Evolutionary conservation across 2,329 filamentous ascomycete species (phyloP), one percentile per base, ranked within the genome.

Genomic region (Aspergillus flavus): DNA sequence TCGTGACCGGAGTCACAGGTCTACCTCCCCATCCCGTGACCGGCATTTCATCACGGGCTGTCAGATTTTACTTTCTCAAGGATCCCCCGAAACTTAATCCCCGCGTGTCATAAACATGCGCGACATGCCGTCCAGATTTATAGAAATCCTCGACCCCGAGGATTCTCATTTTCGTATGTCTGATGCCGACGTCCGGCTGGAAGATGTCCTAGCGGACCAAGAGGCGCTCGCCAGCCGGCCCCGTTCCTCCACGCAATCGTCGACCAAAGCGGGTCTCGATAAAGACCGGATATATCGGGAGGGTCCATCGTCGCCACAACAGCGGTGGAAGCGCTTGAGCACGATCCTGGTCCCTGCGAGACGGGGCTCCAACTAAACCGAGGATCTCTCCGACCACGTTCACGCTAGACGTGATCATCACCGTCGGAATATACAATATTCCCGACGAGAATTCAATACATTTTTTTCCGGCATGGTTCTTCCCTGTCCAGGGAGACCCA

Each of bases 81-180:
- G 21, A 46, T 46, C n/a, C 43, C 41, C 43, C 43, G n/a, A 46
- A 21, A 48, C 6, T 16, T 48, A 48, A 48, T 48, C 23, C 45
- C n/a, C 4, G 43, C 11, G 21, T 23, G 45, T 48, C 21, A 48
- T 48, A 48, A 61, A 64, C 57, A 66, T 76, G 72, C 71, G 69
- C 58, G 76, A 75, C 61, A 78, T 76, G 67, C 67, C 78, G 21
- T 80, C 78, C 64, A 79, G 75, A 64, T 81, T 81, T 66, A 74
- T 80, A 62, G 79, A 81, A 66, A 79, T 80, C 59, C 76, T 81
- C 65, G 75, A 80, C 66, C 71, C 75, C 52, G 73, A 78, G 62
- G 71, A 75, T 50, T 69, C 69, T 26, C 68, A 73, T 34, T 68
- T 70, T 16, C 73, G 73, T 58, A 74, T 77, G 36, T 79, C 78